These are phyloP conservation scores for Canariomyces notabilis DNA, from an alignment of 2,329 filamentous ascomycete species.

Conservation along the genomic window DNA sequence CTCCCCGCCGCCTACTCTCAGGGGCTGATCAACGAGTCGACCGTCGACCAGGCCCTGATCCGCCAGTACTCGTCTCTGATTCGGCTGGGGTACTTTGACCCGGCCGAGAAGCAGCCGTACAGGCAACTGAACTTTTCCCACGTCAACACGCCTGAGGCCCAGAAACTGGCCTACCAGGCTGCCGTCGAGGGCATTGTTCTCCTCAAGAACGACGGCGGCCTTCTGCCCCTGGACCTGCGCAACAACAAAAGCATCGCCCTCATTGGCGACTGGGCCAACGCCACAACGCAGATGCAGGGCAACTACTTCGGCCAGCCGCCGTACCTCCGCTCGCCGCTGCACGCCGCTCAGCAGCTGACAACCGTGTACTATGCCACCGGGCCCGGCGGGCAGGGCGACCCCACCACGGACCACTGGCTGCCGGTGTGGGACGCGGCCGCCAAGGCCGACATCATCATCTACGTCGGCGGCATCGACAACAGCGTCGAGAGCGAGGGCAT, in stretches of 20 bases:
- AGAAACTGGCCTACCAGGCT: slow-evolving; percentile 51
- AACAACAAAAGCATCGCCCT: slow-evolving; percentile 46
- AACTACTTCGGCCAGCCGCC: slow-evolving; percentile 53
- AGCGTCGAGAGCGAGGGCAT: slow-evolving; percentile 46
- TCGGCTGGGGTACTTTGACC: slow-evolving; percentile 56
- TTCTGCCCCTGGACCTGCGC: slow-evolving; percentile 46
- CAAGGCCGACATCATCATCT: slow-evolving; percentile 48
- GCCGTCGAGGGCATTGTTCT: slow-evolving; percentile 43
- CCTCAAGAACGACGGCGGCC: slow-evolving; percentile 49
- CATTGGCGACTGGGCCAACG: slow-evolving; percentile 54
- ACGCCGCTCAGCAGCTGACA: slow-evolving; percentile 43
- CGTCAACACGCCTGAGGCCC: slow-evolving; percentile 49
- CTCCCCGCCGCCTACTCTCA: slow-evolving; percentile 17
- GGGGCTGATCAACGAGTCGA: slow-evolving; percentile 14
- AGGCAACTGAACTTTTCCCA: slow-evolving; percentile 50
- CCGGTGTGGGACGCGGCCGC: slow-evolving; percentile 37
- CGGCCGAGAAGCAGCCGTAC: too few species aligned
- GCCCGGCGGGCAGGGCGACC: slow-evolving; percentile 23
- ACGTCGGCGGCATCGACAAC: slow-evolving; percentile 50
- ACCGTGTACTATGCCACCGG: slow-evolving; percentile 40
- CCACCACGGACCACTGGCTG: slow-evolving; percentile 28
- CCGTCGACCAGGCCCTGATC: slow-evolving; percentile 39
- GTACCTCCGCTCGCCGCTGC: slow-evolving; percentile 49
- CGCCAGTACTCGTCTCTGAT: slow-evolving; percentile 52
- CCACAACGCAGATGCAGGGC: slow-evolving; percentile 51